Conservation (phyloP, 441 rosid species). For the Mallotus japonicus region DNA sequence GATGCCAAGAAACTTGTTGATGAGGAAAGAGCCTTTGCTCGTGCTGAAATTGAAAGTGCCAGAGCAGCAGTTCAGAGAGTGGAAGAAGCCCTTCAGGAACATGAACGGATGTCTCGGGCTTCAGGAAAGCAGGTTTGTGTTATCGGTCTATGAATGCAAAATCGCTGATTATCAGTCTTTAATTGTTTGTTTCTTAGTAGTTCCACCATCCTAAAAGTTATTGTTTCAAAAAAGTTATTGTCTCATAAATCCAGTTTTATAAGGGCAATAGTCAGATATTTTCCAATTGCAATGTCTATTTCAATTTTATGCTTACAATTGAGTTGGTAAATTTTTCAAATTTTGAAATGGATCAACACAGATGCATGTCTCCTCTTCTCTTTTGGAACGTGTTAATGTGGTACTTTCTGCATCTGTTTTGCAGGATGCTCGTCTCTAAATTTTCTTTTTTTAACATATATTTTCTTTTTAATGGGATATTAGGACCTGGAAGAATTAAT, state of each 20-base stretch:
- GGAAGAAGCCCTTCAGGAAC: constrained; percentile 90
- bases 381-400: constrained; percentile 6
- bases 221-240: neutral
- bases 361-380: constrained; percentile 3
- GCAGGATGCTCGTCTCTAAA: constrained; percentile 3
- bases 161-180: neutral
- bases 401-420: constrained; percentile 8
- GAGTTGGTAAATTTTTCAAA: neutral
- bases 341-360: neutral
- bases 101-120: constrained; percentile 70
- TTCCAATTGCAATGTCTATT: neutral
- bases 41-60: constrained; percentile 92
- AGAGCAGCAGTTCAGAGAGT: constrained; percentile 97
- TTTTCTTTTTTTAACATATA: neutral
- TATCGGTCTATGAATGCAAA: neutral
- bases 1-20: constrained; percentile 96
- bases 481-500: constrained; percentile 88
- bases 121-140: constrained; percentile 65
- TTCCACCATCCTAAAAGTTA: neutral
- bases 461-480: constrained; percentile 15
- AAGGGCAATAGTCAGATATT: neutral
- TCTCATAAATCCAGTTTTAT: neutral
- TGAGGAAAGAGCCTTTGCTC: constrained; percentile 94
- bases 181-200: neutral
- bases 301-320: constrained; percentile 7